These are phyloP conservation scores for Pythium graminicola DNA, from an alignment of 352 stramenopile genomes.

Conservation along the genomic window DNA sequence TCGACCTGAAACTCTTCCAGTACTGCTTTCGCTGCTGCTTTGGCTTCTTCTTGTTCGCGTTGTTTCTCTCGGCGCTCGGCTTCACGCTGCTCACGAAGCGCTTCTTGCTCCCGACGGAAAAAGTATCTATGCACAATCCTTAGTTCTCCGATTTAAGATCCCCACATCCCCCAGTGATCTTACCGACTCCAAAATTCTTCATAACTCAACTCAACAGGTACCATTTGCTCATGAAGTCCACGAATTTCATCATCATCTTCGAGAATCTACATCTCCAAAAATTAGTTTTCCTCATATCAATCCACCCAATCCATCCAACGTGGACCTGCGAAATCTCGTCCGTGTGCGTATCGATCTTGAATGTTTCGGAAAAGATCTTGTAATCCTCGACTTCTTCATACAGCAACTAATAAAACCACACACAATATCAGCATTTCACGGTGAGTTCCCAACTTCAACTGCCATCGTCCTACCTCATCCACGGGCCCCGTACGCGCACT, in stretches of 20 bases:
- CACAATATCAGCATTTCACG: neutral
- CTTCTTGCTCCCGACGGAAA: constrained; percentile 53
- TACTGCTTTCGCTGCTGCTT: constrained; percentile 13
- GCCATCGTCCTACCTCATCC: constrained; percentile 44
- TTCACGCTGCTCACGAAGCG: constrained; percentile 30
- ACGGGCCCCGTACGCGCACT: constrained; percentile 51
- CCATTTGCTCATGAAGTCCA: constrained; percentile 56
- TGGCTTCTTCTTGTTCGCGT: constrained; percentile 29
- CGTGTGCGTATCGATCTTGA: constrained; percentile 57
- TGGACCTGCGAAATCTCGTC: constrained; percentile 57
- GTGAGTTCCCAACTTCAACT: neutral
- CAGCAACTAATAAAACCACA: constrained; percentile 34
- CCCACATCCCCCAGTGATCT: neutral
- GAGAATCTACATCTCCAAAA: constrained; percentile 27
- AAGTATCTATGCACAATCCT: constrained; percentile 35
- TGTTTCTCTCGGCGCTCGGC: constrained; percentile 30
- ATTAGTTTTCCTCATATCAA: neutral
- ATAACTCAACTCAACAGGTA: constrained; percentile 67
- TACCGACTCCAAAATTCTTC: constrained; percentile 83
- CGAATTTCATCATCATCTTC: constrained; percentile 46
- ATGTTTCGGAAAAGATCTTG: constrained; percentile 53
- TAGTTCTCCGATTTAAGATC: neutral
- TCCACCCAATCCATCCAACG: neutral
- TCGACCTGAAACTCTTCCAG: constrained; percentile 31
- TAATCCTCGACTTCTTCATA: constrained; percentile 76